Evolutionary conservation across 169 alveolate genomes (phyloP), one percentile per base, ranked within the genome.

Genomic region (Eimeria maxima): DNA sequence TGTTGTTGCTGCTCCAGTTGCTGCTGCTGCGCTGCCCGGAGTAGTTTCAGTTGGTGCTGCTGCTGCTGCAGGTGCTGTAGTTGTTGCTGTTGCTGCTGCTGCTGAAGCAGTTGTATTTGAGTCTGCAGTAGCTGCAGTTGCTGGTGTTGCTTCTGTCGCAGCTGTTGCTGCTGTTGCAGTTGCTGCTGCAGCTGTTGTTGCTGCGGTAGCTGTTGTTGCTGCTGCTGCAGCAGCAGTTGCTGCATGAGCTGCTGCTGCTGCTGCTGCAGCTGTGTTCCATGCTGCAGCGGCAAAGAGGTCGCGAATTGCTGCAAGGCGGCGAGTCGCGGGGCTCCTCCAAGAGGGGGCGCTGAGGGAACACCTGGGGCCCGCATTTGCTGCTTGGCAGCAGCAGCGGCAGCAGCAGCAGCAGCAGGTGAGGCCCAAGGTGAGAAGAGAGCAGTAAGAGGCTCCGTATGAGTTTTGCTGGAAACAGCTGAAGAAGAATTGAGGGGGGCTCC

Each of bases 171-270:
- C 50, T 81, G 90, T 4, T 33, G 90, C 50, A 11, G 67, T 73
- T n/a, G 73, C 24, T 45, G 90, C 73, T 2, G 73, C 47, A 6
- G 73, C 67, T 33, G 47, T 14, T 6, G 73, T n/a, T 24, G 69
- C 33, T 24, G 73, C 27, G 18, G 90, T 45, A 50, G 71, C 16
- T 44, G 90, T 24, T 81, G 71, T 13, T 81, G 90, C 90, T 47
- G 73, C 90, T 11, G 73, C 50, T 45, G 69, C 73, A 8, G 69
- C 24, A n/a, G 73, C 20, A 10, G 90, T 13, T 44, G 90, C 73
- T 81, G 90, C 44, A 5, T 69, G 27, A 13, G 90, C 44, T 50
- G 88, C 88, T 78, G 88, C 60, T 78, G 88, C 63, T 78, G 88
- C 88, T 78, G 88, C 88, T 78, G 88, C 29, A 38, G 88, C 88